Conservation (phyloP, 208 protist genomes). For the Zelonia costaricensis region DNA sequence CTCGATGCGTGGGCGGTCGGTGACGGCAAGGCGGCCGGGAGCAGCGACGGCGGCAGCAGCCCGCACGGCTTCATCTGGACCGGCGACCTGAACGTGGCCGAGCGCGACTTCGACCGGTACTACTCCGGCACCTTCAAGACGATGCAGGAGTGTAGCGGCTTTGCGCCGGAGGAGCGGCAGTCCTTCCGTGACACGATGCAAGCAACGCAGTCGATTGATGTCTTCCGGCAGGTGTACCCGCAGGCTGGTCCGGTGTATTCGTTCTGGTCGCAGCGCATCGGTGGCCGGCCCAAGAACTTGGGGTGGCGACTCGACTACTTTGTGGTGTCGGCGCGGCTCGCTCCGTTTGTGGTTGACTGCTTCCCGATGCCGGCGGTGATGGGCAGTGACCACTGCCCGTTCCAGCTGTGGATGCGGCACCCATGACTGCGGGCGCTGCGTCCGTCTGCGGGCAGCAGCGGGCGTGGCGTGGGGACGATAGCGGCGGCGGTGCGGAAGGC, state of each 20-base stretch:
- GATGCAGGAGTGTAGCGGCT: conserved; percentile 93
- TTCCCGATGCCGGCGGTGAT: conserved; percentile 80
- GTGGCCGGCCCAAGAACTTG: conserved; percentile 57
- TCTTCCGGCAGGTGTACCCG: conserved; percentile 90
- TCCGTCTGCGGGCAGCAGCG: conserved; percentile 20
- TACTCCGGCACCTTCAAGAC: conserved; percentile 77
- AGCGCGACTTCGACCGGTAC: conserved; percentile 93
- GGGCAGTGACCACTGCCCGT: conserved; percentile 90
- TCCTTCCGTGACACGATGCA: conserved; percentile 75
- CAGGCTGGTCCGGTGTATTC: conserved; percentile 73
- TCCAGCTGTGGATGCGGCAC: conserved; percentile 84
- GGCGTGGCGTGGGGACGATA: no score
- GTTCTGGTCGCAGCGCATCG: conserved; percentile 85
- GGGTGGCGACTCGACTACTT: conserved; percentile 96
- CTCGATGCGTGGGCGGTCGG: conserved; percentile 39
- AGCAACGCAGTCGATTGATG: conserved; percentile 63
- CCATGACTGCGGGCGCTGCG: conserved; percentile 44
- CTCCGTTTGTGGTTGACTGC: conserved; percentile 70
- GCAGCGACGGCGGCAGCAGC: not conserved
- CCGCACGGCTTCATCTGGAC: conserved; percentile 86
- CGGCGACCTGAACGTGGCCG: conserved; percentile 95
- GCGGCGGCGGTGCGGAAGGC: conserved; percentile 8
- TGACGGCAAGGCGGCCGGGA: conserved; percentile 3
- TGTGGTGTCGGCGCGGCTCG: conserved; percentile 71
- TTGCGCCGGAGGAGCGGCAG: conserved; percentile 90